Percentiles rank a stretch among this genome's conserved stretches.
phyloP scores from a whole-genome alignment of 257 asterid genomes.

The Scutellaria baicalensis region DNA sequence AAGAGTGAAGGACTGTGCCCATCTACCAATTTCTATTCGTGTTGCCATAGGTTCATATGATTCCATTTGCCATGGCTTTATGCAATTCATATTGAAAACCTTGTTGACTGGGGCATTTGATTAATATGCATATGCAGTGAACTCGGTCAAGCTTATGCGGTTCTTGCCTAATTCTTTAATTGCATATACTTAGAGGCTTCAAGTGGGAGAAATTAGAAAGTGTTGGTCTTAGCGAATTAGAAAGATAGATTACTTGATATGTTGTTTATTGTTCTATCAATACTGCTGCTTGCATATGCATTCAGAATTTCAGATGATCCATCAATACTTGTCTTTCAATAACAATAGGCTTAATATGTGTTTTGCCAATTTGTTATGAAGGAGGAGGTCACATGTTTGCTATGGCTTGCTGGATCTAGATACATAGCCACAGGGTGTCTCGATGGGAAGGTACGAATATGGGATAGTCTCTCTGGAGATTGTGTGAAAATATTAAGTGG shows the following conservation, averaged over 20 bases:
- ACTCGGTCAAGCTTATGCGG: too few species aligned
- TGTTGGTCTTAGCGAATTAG: neutral
- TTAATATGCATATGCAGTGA: too few species aligned
- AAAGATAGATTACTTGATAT: neutral
- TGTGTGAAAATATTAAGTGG: slow-evolving; percentile 56
- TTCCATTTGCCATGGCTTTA: too few species aligned
- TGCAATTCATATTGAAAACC: too few species aligned
- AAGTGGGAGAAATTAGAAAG: too few species aligned
- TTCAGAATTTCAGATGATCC: neutral
- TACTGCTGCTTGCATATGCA: neutral
- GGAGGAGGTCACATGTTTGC: slow-evolving; percentile 69
- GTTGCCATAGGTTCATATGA: too few species aligned
- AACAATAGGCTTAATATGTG: neutral
- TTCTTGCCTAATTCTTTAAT: too few species aligned
- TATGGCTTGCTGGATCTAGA: slow-evolving; percentile 58
- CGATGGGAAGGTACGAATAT: slow-evolving; percentile 69
- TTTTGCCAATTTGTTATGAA: slow-evolving; percentile 11
- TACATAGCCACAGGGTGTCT: slow-evolving; percentile 62
- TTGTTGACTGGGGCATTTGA: too few species aligned
- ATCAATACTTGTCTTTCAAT: neutral
- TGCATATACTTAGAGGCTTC: too few species aligned
- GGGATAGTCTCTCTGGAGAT: slow-evolving; percentile 85
- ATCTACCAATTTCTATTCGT: too few species aligned
- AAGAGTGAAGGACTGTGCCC: too few species aligned
- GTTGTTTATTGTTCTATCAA: neutral